A percentile compares a stretch with the other conserved stretches of the same genome.
Evolutionary conservation across 768 basidiomycete genomes (phyloP).

Genomic region (Mycena maculata): DNA sequence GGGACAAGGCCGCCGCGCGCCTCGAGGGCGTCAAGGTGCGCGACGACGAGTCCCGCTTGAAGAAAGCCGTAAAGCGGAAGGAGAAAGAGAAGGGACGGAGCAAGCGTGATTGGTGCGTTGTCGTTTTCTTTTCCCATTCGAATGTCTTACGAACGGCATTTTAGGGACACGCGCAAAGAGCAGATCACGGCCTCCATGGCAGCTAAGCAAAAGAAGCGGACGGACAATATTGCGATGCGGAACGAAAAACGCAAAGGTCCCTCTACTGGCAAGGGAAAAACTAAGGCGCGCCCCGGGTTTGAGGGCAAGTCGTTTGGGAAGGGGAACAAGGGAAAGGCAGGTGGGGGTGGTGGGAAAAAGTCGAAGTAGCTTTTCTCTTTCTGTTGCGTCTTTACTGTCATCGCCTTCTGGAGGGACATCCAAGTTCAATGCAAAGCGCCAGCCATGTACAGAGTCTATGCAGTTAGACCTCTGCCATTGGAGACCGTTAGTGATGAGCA

Average conservation of each 20-base stretch:
- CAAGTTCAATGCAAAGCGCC: too few species aligned
- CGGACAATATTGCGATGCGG: slow-evolving; percentile 90
- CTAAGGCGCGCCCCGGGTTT: slow-evolving; percentile 84
- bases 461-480: too few species aligned
- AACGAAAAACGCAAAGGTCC: slow-evolving; percentile 75
- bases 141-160: background rate
- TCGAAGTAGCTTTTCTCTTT: slow-evolving; percentile 23
- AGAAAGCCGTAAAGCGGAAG: slow-evolving; percentile 93
- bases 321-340: slow-evolving; percentile 51
- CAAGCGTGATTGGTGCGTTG: slow-evolving; percentile 84
- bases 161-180: slow-evolving; percentile 89
- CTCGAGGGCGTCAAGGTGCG: slow-evolving; percentile 92
- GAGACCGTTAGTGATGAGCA: too few species aligned
- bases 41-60: slow-evolving; percentile 86
- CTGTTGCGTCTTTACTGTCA: too few species aligned
- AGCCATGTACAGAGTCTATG: too few species aligned
- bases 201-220: slow-evolving; percentile 89
- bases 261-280: slow-evolving; percentile 53
- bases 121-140: slow-evolving; percentile 14
- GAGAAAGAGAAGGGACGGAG: slow-evolving; percentile 91
- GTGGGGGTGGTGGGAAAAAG: slow-evolving; percentile 47
- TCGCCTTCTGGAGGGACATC: too few species aligned
- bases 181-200: slow-evolving; percentile 79
- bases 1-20: slow-evolving; percentile 90
- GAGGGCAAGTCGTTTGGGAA: slow-evolving; percentile 87